These are phyloP conservation scores for Detonula confervacea DNA, from an alignment of 352 stramenopile genomes.

Conservation along the genomic window DNA sequence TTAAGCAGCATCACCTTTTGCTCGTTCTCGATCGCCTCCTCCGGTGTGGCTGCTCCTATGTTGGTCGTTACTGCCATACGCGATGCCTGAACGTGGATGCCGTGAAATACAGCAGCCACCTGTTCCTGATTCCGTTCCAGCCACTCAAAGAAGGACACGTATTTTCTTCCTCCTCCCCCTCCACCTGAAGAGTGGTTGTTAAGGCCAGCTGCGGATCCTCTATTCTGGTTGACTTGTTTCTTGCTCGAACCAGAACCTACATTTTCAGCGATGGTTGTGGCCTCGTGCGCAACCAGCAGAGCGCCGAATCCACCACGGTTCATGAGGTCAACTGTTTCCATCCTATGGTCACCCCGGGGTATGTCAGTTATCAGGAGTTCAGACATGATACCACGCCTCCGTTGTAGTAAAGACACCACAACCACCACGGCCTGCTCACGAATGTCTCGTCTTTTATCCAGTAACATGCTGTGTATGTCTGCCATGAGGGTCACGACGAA, in stretches of 20 bases:
- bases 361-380: slow-evolving; percentile 84
- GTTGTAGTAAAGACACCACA: slow-evolving; percentile 78
- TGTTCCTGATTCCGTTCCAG: slow-evolving; percentile 77
- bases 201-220: slow-evolving; percentile 5
- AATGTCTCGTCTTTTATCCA: slow-evolving; percentile 72
- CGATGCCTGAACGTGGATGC: slow-evolving; percentile 66
- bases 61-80: slow-evolving; percentile 62
- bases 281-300: slow-evolving; percentile 79
- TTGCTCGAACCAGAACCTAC: slow-evolving; percentile 26
- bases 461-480: slow-evolving; percentile 74
- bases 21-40: slow-evolving; percentile 83
- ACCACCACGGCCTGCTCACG: slow-evolving; percentile 70
- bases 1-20: slow-evolving; percentile 81
- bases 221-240: background rate
- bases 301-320: slow-evolving; percentile 83
- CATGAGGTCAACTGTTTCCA: slow-evolving; percentile 84
- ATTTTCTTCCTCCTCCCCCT: slow-evolving; percentile 76
- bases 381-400: slow-evolving; percentile 76
- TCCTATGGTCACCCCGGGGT: slow-evolving; percentile 55
- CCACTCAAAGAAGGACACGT: slow-evolving; percentile 85
- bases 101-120: slow-evolving; percentile 80
- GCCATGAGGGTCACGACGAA: slow-evolving; percentile 81
- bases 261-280: slow-evolving; percentile 73
- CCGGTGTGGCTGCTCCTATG: slow-evolving; percentile 56
- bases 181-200: too few species aligned